These are phyloP conservation scores for Citrullus colocynthis DNA, from an alignment of 306 rosid species.

Conservation along the genomic window DNA sequence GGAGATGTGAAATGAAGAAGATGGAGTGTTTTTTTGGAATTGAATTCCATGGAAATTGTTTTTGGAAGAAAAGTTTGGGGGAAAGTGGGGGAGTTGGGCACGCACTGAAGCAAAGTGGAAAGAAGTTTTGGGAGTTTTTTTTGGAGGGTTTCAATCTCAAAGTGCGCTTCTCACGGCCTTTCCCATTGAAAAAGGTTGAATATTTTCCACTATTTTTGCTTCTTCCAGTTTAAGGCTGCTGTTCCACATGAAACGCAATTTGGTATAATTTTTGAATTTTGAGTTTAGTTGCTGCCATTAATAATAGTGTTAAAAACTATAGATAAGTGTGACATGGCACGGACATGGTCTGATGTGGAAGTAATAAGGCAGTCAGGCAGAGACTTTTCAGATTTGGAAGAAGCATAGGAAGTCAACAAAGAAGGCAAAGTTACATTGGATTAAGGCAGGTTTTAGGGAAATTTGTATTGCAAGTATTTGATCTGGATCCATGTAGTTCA, in stretches of 20 bases:
- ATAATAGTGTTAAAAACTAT: background rate
- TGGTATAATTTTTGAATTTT: background rate
- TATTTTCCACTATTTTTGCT: constrained; percentile 22
- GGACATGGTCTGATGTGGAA: background rate
- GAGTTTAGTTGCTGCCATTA: background rate
- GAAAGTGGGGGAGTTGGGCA: constrained; percentile 27
- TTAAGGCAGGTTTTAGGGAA: constrained; percentile 11
- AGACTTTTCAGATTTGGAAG: background rate
- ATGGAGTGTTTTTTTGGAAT: background rate
- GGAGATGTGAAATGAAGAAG: constrained; percentile 1
- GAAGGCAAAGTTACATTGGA: background rate
- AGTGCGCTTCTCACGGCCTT: constrained; percentile 53
- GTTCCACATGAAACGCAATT: constrained; percentile 1
- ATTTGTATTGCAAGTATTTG: constrained; percentile 10
- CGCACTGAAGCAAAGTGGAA: constrained; percentile 38
- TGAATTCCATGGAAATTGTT: constrained; percentile 10
- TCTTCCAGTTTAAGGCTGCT: constrained; percentile 7
- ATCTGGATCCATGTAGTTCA: constrained; percentile 8
- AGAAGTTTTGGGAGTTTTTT: constrained; percentile 9
- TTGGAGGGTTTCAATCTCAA: background rate
- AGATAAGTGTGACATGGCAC: background rate
- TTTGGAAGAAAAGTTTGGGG: background rate
- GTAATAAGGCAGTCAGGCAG: background rate
- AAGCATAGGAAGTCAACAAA: background rate
- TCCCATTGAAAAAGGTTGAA: constrained; percentile 16